Conservation (phyloP, 2,329 filamentous ascomycete genomes). For the Neonectria faginata region DNA sequence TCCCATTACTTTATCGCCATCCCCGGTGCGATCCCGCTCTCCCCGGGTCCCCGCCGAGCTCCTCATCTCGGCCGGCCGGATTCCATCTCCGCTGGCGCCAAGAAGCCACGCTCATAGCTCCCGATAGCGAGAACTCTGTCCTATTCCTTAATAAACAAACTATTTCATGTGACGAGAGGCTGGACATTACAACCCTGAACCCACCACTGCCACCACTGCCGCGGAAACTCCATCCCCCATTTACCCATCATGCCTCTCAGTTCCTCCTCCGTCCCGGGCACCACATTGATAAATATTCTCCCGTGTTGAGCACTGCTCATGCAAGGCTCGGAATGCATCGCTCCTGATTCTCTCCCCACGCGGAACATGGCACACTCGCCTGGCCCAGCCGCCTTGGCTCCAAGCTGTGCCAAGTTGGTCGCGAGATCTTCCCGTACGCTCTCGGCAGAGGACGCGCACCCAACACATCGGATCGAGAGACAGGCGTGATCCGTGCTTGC, state of each 20-base stretch:
- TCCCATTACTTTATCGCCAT: neutral
- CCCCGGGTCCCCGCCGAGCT: too few species aligned
- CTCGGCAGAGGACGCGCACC: conserved; percentile 57
- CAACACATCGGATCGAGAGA: conserved; percentile 56
- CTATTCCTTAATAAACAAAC: too few species aligned
- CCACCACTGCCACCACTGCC: conserved; percentile 54
- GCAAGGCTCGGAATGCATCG: conserved; percentile 57
- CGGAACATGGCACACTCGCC: conserved; percentile 57
- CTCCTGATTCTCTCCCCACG: conserved; percentile 55
- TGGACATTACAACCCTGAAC: conserved; percentile 24
- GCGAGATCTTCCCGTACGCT: conserved; percentile 53
- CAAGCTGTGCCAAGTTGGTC: conserved; percentile 41
- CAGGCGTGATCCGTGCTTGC: conserved; percentile 54
- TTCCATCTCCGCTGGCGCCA: neutral
- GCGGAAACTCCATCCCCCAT: conserved; percentile 55
- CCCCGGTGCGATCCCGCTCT: neutral
- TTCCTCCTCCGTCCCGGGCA: conserved; percentile 52
- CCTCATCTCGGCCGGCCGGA: neutral
- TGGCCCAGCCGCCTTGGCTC: conserved; percentile 33
- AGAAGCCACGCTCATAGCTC: too few species aligned
- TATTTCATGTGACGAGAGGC: neutral
- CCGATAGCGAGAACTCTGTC: too few species aligned
- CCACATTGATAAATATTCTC: conserved; percentile 54
- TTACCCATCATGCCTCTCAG: conserved; percentile 46
- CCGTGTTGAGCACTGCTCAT: conserved; percentile 45